Base-by-base conservation (phyloP, 2,329 filamentous ascomycete species). In the Cladosporium austrohemisphaericum region DNA sequence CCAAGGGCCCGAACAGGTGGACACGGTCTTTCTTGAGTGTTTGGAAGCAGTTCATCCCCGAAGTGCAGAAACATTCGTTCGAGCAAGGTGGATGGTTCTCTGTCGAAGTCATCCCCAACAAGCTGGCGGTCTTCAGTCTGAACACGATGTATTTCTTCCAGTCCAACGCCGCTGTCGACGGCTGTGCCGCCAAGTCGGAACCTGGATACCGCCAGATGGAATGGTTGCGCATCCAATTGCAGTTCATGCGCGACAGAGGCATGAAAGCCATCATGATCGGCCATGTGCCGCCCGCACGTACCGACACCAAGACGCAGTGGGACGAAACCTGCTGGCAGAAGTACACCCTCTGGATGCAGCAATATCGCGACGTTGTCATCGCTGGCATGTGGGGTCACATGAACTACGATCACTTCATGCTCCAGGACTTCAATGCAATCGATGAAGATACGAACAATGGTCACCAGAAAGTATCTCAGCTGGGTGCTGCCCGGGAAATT, bases 301-400 rank as follows among this genome's bases (percentile, higher is more conserved):
- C 91, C 1, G 78, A 82, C 28, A 85, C 83, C 69, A 97, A 97
- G 74, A 80, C 82, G 61, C 83, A 82, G 54, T 98, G 93, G 93
- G 90, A 96, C 57, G 92, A 97, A 74, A 90, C 87, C 0, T 98
- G 93, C 71, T 98, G 92, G 91, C 92, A 96, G 66, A 96, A 95
- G 66, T 98, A 95, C 68, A 86, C 89, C 0, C 72, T 97, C 3
- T 97, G 91, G 89, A 72, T 92, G 61, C 80, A 83, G 58, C 89
- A 94, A 66, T 98, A 90, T 68, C 86, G 93, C 26, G 93, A 98
- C 66, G 85, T 98, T 29, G 77, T 98, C 16, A 77, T 91, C 16
- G 83, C 80, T 10, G 83, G 82, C 20, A 64, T 95, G 5, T 98
- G 86, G 63, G 93, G 92, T 1, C 93, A 98, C 66, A 97, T 98